Evolutionary conservation across 202 grass and related monocot genomes (phyloP).

Genomic region (Digitaria exilis): DNA sequence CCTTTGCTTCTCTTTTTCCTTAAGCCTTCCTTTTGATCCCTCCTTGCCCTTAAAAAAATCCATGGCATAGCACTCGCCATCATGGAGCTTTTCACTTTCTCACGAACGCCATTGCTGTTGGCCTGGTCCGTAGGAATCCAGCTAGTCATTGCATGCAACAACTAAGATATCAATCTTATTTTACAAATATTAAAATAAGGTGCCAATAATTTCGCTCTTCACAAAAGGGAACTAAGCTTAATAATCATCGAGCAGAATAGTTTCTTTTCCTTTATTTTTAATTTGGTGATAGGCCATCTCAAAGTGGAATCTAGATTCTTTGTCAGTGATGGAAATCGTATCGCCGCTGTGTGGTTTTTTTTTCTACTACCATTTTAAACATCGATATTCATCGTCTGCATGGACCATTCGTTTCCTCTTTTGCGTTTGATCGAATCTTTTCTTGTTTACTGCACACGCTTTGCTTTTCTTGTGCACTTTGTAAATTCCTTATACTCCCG

Average conservation of each 20-base stretch:
- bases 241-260: slow-evolving; percentile 31
- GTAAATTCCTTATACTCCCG: neutral
- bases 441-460: neutral
- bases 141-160: slow-evolving; percentile 44
- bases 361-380: neutral
- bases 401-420: slow-evolving; percentile 17
- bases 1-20: slow-evolving; percentile 55
- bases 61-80: slow-evolving; percentile 56
- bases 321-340: neutral
- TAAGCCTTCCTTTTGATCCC: slow-evolving; percentile 48
- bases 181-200: neutral
- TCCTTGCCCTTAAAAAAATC: slow-evolving; percentile 51
- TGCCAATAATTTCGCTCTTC: slow-evolving; percentile 2
- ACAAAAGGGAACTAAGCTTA: slow-evolving; percentile 39
- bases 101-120: slow-evolving; percentile 34
- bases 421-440: slow-evolving; percentile 9
- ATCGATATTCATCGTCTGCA: neutral
- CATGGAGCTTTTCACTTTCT: slow-evolving; percentile 36
- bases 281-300: slow-evolving; percentile 2
- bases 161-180: slow-evolving; percentile 44
- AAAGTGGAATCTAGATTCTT: slow-evolving; percentile 35
- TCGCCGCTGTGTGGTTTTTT: neutral
- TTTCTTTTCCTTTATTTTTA: slow-evolving; percentile 1
- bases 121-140: slow-evolving; percentile 66
- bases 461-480: neutral